Evolutionary conservation across 192 early-diverging fungal species (phyloP), one percentile per base, ranked within the genome.

Genomic region (Umbelopsis vinacea): DNA sequence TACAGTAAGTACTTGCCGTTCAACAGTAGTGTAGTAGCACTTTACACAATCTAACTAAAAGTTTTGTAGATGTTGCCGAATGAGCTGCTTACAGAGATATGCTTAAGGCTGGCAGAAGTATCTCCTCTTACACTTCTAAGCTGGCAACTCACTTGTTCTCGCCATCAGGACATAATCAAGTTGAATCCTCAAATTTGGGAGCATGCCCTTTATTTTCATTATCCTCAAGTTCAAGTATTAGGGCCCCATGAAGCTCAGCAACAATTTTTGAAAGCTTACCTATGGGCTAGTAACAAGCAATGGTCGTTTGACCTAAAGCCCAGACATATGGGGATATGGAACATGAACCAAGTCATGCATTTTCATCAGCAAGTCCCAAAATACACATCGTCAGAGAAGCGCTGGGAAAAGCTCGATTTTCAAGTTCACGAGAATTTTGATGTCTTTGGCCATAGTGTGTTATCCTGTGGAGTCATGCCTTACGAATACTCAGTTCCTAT

Each of bases 401-500:
- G 4, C 14, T 19, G 29, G 17, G 57, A 19, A 4, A 63, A 33
- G 14, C 19, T 63, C 8, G 57, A 63, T 14, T 26, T 63, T 37
- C 29, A 19, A 2, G 11, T 63, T 7, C 33, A 14, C 2, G 29
- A 35, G 5, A n/a, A 17, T 14, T 63, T 35, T 63, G 7, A 29
- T n/a, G 15, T 9, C 11, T 63, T 29, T 63, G 33, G 57, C 7
- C 11, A 11, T 3, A 35, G 26, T 6, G 33, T 33, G 29, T 10
- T 63, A 3, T 63, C 19, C 33, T 63, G 57, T 37, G 57, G 57
- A 37, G 33, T 38, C 6, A 63, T 63, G 33, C 57, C 57, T 14
- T 63, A 63, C 7, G 57, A 63, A n/a, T 35, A 35, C 35, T 63
- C 29, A 11, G 33, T 63, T 6, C 57, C 57, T 4, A 63, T 63